These are phyloP conservation scores for Ogataea chonburiensis DNA, from an alignment of 805 yeast species.

Conservation along the genomic window DNA sequence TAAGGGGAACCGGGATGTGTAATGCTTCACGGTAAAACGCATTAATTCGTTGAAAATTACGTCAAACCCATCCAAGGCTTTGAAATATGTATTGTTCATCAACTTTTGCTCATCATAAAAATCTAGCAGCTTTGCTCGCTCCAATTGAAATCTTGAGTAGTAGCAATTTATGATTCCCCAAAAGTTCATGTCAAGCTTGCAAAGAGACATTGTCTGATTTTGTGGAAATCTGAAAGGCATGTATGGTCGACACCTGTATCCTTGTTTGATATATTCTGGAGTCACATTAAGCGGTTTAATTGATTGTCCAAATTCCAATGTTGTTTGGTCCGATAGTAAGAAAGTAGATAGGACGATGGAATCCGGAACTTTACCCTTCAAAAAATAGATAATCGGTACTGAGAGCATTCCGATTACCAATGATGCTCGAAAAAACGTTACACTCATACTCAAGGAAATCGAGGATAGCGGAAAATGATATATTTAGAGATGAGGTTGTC, in stretches of 20 bases:
- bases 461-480: too few relatives aligned
- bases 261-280: constrained; percentile 17
- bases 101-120: constrained; percentile 36
- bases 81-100: constrained; percentile 40
- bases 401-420: constrained; percentile 2
- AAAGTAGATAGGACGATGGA: background rate
- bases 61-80: constrained; percentile 35
- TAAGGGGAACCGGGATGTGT: constrained; percentile 44
- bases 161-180: constrained; percentile 50
- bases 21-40: constrained; percentile 42
- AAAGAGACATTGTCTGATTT: constrained; percentile 53
- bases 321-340: background rate
- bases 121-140: constrained; percentile 40
- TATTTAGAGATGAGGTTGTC: too few relatives aligned
- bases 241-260: constrained; percentile 44
- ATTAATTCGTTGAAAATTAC: constrained; percentile 43
- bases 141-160: constrained; percentile 43
- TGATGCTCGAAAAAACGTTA: too few relatives aligned
- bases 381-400: constrained; percentile 10
- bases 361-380: background rate
- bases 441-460: too few relatives aligned
- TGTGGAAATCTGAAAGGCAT: constrained; percentile 55
- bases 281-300: constrained; percentile 21
- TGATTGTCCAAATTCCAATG: constrained; percentile 15
- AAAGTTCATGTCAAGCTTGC: constrained; percentile 47